A percentile compares a stretch with the other conserved stretches of the same genome.
phyloP scores from a whole-genome alignment of 305 asterid genomes.

The Fraxinus albicans region DNA sequence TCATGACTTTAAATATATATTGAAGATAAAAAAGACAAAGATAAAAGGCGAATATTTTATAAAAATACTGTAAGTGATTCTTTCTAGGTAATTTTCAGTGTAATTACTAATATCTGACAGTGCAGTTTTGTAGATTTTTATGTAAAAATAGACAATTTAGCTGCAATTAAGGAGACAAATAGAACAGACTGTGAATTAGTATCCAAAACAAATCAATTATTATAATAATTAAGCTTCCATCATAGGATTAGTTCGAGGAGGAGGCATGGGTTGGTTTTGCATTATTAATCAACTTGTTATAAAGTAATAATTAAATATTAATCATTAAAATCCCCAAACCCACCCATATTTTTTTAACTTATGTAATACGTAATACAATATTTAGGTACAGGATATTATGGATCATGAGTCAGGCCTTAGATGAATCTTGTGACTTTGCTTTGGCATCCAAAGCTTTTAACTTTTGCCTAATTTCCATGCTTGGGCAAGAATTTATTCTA shows the following conservation, averaged over 20 bases:
- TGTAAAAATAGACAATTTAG: conserved; percentile 18
- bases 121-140: not conserved
- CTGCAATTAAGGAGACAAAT: conserved; percentile 22
- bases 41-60: not conserved
- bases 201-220: not conserved
- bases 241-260: conserved; percentile 11
- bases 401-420: conserved; percentile 4
- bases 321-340: conserved; percentile 3
- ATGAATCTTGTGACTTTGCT: not conserved
- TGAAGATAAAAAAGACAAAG: not conserved
- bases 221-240: conserved; percentile 5
- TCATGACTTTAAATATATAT: not conserved
- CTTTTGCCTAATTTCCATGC: not conserved
- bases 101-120: not conserved
- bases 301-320: not conserved
- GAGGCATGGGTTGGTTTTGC: conserved; percentile 15
- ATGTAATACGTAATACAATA: not conserved
- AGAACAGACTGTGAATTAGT: not conserved
- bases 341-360: not conserved
- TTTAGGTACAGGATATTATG: not conserved
- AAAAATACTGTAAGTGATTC: not conserved
- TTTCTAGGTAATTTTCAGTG: not conserved
- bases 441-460: conserved; percentile 5
- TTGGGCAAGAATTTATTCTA: not conserved
- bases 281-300: conserved; percentile 19